A percentile compares a stretch with the other conserved stretches of the same genome.
Conservation (phyloP, 2,329 filamentous ascomycete species). For the Ceratocystis ficicola region DNA sequence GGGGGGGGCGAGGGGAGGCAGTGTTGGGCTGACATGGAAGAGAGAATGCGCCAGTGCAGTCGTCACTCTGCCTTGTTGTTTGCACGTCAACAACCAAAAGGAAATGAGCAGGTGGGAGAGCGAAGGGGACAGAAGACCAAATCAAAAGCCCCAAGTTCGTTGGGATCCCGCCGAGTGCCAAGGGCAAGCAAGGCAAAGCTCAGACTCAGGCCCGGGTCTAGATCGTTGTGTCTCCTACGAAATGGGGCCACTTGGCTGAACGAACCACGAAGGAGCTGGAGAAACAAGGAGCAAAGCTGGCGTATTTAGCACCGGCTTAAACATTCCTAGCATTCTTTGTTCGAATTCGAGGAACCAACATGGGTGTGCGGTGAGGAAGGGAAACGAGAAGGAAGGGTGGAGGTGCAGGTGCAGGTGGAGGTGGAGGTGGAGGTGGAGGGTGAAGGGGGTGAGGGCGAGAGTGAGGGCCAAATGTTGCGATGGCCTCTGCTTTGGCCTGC, state of each 20-base stretch:
- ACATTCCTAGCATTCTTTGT: not conserved
- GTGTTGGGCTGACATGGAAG: not conserved
- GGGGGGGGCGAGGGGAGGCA: not conserved
- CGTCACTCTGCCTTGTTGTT: not conserved
- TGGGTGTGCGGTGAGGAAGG: not conserved
- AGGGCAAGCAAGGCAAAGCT: conserved; percentile 2
- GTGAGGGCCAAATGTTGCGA: not conserved
- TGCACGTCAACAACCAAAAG: not conserved
- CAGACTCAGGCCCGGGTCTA: not conserved
- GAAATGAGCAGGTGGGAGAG: not conserved
- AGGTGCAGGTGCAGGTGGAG: not conserved
- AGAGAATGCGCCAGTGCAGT: not conserved
- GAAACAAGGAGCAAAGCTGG: not conserved
- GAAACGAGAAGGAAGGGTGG: not conserved
- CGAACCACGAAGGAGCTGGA: conserved; percentile 8
- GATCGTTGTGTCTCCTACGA: not conserved
- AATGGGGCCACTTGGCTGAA: conserved; percentile 7
- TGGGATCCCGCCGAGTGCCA: not conserved
- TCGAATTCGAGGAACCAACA: not conserved
- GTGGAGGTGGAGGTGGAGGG: not conserved
- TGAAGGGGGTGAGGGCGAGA: not conserved
- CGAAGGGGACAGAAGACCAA: not conserved
- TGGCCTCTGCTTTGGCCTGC: not conserved
- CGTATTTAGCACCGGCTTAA: conserved; percentile 1
- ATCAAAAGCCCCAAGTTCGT: not conserved